Conservation (phyloP, 345 rosid species). For the Camelina laxa region DNA sequence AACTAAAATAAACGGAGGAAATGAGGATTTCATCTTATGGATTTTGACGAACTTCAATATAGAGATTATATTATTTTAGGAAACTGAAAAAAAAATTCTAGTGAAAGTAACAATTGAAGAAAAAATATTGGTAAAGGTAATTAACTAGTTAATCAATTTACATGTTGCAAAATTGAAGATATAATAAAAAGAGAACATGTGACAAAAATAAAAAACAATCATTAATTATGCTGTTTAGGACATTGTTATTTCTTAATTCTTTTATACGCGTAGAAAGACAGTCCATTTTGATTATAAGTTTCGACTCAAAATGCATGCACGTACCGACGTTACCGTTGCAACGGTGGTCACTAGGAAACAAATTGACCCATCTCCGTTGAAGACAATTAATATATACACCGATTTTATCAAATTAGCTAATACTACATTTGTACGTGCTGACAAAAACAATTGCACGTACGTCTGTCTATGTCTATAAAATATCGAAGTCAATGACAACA, state of each 20-base stretch:
- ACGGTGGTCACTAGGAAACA: slow-evolving; percentile 39
- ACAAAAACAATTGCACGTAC: not conserved
- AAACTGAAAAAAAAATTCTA: too few relatives aligned
- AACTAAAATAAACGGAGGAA: not conserved
- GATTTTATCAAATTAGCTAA: slow-evolving; percentile 11
- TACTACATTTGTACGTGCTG: not conserved
- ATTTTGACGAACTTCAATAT: too few relatives aligned
- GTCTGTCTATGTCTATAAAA: not conserved
- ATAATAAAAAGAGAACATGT: too few relatives aligned
- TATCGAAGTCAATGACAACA: too few relatives aligned
- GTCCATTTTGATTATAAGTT: slow-evolving; percentile 28
- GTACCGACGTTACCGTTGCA: slow-evolving; percentile 9
- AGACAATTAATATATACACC: slow-evolving; percentile 29
- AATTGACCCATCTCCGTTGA: slow-evolving; percentile 23
- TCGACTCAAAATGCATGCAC: slow-evolving; percentile 36
- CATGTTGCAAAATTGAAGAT: too few relatives aligned
- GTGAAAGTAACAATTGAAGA: too few relatives aligned
- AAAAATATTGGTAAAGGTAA: too few relatives aligned
- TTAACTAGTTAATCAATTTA: too few relatives aligned
- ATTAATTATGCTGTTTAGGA: slow-evolving; percentile 16
- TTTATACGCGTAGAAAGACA: slow-evolving; percentile 36
- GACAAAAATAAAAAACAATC: not conserved
- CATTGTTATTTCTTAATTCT: slow-evolving; percentile 25
- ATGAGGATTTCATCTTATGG: not conserved
- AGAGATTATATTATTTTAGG: too few relatives aligned